phyloP scores from a whole-genome alignment of 495 filamentous ascomycete genomes.

The Neurospora pannonica region DNA sequence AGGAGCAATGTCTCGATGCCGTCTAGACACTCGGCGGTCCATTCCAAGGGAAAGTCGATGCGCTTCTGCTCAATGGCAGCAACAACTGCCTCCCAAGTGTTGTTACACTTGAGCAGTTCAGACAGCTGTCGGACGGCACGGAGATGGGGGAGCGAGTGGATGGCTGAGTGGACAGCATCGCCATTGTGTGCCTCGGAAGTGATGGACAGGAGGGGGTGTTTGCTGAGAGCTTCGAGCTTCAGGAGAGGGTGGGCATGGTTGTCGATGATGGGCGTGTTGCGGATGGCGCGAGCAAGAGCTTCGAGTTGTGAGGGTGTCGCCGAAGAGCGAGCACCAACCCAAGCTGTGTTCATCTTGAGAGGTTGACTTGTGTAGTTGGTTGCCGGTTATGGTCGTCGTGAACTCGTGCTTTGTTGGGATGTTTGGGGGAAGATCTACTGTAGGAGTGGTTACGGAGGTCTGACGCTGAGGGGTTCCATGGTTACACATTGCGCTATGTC shows the following conservation, averaged over 20 bases:
- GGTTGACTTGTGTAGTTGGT: background rate
- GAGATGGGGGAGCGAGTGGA: conserved; percentile 55
- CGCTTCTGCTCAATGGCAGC: conserved; percentile 47
- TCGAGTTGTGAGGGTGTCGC: conserved; percentile 22
- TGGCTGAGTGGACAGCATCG: conserved; percentile 46
- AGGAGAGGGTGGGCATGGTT: conserved; percentile 72
- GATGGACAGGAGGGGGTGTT: conserved; percentile 57
- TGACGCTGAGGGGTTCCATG: background rate
- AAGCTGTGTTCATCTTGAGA: conserved; percentile 9
- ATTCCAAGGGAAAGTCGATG: conserved; percentile 44
- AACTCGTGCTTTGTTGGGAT: background rate
- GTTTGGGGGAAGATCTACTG: background rate
- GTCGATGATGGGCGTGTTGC: conserved; percentile 70
- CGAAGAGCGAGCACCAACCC: conserved; percentile 21
- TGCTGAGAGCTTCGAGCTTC: conserved; percentile 21
- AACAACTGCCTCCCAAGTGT: conserved; percentile 55
- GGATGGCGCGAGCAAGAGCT: conserved; percentile 38
- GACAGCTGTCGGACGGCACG: conserved; percentile 64
- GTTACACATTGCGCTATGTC: background rate
- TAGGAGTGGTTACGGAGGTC: background rate
- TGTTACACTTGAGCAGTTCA: conserved; percentile 47
- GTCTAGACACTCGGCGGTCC: conserved; percentile 54
- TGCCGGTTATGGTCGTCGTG: background rate
- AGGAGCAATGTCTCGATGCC: conserved; percentile 72
- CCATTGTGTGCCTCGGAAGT: conserved; percentile 63